Base-by-base conservation (phyloP, 2,329 filamentous ascomycete genomes). In the Aspergillus ochraceus region DNA sequence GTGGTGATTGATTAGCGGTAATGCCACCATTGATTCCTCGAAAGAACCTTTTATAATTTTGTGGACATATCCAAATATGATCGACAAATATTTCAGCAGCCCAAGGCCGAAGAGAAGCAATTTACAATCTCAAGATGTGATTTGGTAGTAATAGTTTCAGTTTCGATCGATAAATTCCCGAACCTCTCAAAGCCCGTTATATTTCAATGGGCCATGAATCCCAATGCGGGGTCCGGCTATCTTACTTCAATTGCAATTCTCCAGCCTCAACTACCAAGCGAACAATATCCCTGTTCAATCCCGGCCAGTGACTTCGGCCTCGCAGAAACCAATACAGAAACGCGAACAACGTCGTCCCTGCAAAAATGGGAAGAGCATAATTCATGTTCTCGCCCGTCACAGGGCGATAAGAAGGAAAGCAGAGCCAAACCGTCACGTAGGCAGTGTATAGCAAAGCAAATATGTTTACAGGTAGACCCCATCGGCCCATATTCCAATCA, bases 391-490 rank as follows among this genome's bases (percentile, higher is more conserved):
- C 24, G 11, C 55, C 55, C 1, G 55, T 57, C 36, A 57, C 55
- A 6, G 55, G 49, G 22, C 49, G 55, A 47, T 52, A 57, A 3
- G 55, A 26, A n/a, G 55, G 55, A 24, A 57, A 52, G 1, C 46
- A 36, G 2, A 57, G n/a, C 47, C 47, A 57, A 1, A 52, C 49
- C 14, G 55, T 57, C 3, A 57, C 55, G 3, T 52, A 57, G 0
- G 49, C 55, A 0, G 55, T 57, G 26, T 57, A 79, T 6, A 69
- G 36, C 46, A 78, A 60, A 2, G 76, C 71, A 54, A 73, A 72
- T 10, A 75, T 58, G 61, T 79, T 78, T 20, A 78, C 62, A 0
- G 66, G 64, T 17, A 72, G 54, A 8, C 68, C 72, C 50, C 65
- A 68, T 9, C 63, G 32, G 5, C 57, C 57, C 49, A 70, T 58